A percentile compares a stretch with the other conserved stretches of the same genome.
These are phyloP conservation scores for Boletus mariae DNA, from an alignment of 1,284 basidiomycete species.

Conservation along the genomic window DNA sequence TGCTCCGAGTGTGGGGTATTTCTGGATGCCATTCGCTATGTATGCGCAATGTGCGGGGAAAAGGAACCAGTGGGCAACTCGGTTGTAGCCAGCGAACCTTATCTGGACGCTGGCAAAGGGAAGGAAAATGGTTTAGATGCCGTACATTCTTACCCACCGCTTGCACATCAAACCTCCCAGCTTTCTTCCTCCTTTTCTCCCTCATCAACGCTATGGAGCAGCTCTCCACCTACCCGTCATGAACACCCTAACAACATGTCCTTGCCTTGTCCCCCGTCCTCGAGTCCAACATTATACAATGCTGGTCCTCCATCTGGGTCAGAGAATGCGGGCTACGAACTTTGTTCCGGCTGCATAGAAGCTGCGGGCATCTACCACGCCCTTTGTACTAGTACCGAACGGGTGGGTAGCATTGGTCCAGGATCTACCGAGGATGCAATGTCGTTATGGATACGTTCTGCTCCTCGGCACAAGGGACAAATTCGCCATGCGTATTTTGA, in stretches of 20 bases:
- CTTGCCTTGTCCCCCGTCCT: slow-evolving; percentile 38
- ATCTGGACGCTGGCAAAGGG: slow-evolving; percentile 26
- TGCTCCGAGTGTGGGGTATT: slow-evolving; percentile 77
- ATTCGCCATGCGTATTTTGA: slow-evolving; percentile 81
- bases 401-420: slow-evolving; percentile 38
- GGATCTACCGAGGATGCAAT: slow-evolving; percentile 48
- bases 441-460: slow-evolving; percentile 55
- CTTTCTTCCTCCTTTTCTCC: slow-evolving; percentile 40
- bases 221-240: slow-evolving; percentile 15
- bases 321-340: slow-evolving; percentile 65
- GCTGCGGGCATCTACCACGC: slow-evolving; percentile 75
- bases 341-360: slow-evolving; percentile 78
- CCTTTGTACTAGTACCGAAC: slow-evolving; percentile 52
- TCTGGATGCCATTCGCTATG: slow-evolving; percentile 79
- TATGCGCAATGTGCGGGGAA: slow-evolving; percentile 83
- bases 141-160: slow-evolving; percentile 25
- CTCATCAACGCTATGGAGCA: slow-evolving; percentile 23
- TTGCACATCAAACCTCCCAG: slow-evolving; percentile 25
- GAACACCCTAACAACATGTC: slow-evolving; percentile 37
- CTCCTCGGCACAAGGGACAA: slow-evolving; percentile 65
- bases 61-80: slow-evolving; percentile 43
- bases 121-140: slow-evolving; percentile 33
- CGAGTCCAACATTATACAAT: slow-evolving; percentile 13
- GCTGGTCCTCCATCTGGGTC: slow-evolving; percentile 17
- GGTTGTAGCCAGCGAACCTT: slow-evolving; percentile 7